Conservation (phyloP, 768 basidiomycete species). For the Macrolepiota fuliginosa region DNA sequence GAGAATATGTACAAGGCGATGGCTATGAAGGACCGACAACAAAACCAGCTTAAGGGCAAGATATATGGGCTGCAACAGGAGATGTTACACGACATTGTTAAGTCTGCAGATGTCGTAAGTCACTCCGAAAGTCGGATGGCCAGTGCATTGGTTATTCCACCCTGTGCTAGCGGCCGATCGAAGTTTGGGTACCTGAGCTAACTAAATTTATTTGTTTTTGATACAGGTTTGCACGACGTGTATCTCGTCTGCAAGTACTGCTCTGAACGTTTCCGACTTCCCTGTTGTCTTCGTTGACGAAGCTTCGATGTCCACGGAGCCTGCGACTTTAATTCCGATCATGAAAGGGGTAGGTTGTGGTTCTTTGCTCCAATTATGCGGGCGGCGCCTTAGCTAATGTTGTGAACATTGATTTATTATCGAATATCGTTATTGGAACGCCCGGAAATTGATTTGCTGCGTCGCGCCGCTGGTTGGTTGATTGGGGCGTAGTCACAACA, state of each 20-base stretch:
- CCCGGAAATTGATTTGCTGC: neutral
- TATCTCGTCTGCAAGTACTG: constrained; percentile 67
- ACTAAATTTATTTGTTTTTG: constrained; percentile 1
- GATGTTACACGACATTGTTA: constrained; percentile 65
- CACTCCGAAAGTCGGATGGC: neutral
- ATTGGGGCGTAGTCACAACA: constrained; percentile 60
- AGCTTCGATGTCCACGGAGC: constrained; percentile 96
- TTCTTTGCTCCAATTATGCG: neutral
- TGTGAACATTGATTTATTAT: neutral
- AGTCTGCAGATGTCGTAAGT: constrained; percentile 71
- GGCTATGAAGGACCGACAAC: constrained; percentile 24
- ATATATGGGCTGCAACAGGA: constrained; percentile 54
- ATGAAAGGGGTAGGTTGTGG: constrained; percentile 83
- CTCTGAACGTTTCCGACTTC: constrained; percentile 76
- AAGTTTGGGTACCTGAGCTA: neutral
- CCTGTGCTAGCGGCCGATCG: neutral
- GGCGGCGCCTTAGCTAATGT: constrained; percentile 5
- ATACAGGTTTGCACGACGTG: constrained; percentile 86
- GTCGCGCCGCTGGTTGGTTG: constrained; percentile 4
- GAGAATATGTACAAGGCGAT: constrained; percentile 32
- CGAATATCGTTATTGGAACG: neutral
- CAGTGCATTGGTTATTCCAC: neutral
- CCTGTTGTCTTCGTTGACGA: constrained; percentile 94
- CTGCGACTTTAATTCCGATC: constrained; percentile 84
- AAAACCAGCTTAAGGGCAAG: constrained; percentile 33